Evolutionary conservation across 805 yeast genomes (phyloP).

Genomic region (Nakazawaea ambrosiae): DNA sequence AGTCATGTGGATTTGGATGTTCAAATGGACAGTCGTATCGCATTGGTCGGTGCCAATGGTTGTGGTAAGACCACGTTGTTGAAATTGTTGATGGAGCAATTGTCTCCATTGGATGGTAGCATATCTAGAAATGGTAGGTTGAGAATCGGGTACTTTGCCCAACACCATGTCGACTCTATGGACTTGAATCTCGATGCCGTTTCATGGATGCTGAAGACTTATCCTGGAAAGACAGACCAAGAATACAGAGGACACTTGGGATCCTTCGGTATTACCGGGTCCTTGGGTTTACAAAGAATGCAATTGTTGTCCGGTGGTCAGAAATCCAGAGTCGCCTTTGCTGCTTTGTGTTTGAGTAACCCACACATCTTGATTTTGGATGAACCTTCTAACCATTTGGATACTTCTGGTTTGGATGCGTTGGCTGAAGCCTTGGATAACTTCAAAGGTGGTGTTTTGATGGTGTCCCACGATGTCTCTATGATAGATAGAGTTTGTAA

Average conservation of each 20-base stretch:
- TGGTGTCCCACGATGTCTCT: constrained; percentile 97
- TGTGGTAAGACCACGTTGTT: constrained; percentile 97
- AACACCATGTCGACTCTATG: constrained; percentile 98
- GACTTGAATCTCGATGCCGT: constrained; percentile 82
- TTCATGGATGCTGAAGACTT: constrained; percentile 84
- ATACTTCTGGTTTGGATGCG: constrained; percentile 97
- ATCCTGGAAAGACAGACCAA: constrained; percentile 92
- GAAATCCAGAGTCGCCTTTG: constrained; percentile 96
- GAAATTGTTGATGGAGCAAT: constrained; percentile 74
- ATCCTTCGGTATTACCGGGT: constrained; percentile 93
- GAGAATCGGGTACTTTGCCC: constrained; percentile 95
- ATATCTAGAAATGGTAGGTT: constrained; percentile 78
- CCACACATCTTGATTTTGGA: constrained; percentile 92
- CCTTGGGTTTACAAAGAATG: constrained; percentile 89
- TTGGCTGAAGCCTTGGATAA: constrained; percentile 79
- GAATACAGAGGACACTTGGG: constrained; percentile 96
- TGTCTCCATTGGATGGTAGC: constrained; percentile 69
- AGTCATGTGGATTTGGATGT: constrained; percentile 81
- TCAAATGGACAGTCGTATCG: constrained; percentile 91
- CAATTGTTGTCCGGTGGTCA: constrained; percentile 93
- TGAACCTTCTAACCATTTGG: constrained; percentile 98
- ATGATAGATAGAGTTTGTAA: constrained; percentile 85
- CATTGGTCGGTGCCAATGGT: constrained; percentile 98
- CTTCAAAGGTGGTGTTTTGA: constrained; percentile 91
- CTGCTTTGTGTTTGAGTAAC: constrained; percentile 80